Base-by-base conservation (phyloP, 164 flowering plant genomes). In the Liquidambar formosana region DNA sequence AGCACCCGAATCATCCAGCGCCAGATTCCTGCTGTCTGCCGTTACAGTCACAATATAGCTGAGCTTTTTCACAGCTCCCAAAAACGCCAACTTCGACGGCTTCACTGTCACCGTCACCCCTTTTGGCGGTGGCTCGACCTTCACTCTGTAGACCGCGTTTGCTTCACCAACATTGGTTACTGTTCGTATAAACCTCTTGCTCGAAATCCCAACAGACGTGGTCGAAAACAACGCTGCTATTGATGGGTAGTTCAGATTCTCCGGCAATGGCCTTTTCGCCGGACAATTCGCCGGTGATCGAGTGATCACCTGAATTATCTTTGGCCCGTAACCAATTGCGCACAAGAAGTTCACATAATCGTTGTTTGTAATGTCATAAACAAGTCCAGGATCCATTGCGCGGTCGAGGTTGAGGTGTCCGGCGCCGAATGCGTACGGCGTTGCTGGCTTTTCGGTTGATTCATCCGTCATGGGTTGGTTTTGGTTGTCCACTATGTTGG, bases 311-410 rank as follows among this genome's bases (percentile, higher is more conserved):
- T 91, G 93, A 54, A 89, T 88, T 19, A 80, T 69, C 65, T 76
- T 84, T 0, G 89, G 79, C 0, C 68, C 68, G 74, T 93, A 93
- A 2, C 84, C 89, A n/a, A 86, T 84, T 0, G 89, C 76, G 59
- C 97, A 90, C 18, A 92, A 61, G 74, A 84, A 89, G 73, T 66
- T 79, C 48, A 85, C 79, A 51, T 92, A 92, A 66, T 92, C 97
- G 11, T 49, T 57, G 58, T 61, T 71, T 0, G 77, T 67, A 21
- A 90, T 75, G 19, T 90, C 96, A 60, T 86, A 92, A 19, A 92
- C 85, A 4, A 92, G 81, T 1, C 96, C 97, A 0, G 96, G 97
- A 52, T 92, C 91, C 87, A 90, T 78, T 8, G 97, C 96, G 0
- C 44, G 84, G 48, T 71, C 90, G 4, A 89, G 87, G 61, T 84